Base-by-base conservation (phyloP, 805 yeast species). In the Suhomyces faveliae region DNA sequence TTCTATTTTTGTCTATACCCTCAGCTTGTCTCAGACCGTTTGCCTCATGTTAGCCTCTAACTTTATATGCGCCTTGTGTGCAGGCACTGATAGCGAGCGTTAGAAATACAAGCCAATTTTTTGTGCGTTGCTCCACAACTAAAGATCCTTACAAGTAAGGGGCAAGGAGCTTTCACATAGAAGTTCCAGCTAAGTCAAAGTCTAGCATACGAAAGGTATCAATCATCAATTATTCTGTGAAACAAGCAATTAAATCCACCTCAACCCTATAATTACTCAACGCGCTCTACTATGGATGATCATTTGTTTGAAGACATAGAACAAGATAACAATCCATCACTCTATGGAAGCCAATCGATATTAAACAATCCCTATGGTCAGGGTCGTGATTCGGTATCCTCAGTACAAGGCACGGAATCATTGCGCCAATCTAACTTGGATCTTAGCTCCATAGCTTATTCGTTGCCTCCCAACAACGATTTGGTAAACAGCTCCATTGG, bases 311-410 rank as follows among this genome's bases (percentile, higher is more conserved):
- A 63, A 39, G 76, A 70, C 49, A 70, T 71, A 42, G 77, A 73
- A 50, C 75, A 71, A 53, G 77, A 73, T 50, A 73, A 72, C 56
- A 73, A 73, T 48, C 77, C 77, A 11, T 71, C 74, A 35, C 64
- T 71, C 48, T 72, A 70, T 51, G 71, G 70, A 3, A 64, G 64
- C 50, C 64, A 58, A 22, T 60, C 70, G 11, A 60, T 64, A 2
- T 35, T 62, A 22, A 51, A 55, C n/a, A 66, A 61, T 40, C 67
- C 68, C 3, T 62, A 60, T 50, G 64, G 65, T 4, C 50, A 41
- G 7, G 27, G 46, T 20, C 24, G 17, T 21, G 11, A 37, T 20
- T 12, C 23, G 12, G 24, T 19, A 17, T 17, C 23, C 7, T 12
- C 40, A 19, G 40, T 19, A 37, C 23, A 37, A 15, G 22, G 22